Percentiles rank a stretch among this genome's conserved stretches.
Conservation (phyloP, 129 eudicot species). For the Gnaphalium uliginosum region DNA sequence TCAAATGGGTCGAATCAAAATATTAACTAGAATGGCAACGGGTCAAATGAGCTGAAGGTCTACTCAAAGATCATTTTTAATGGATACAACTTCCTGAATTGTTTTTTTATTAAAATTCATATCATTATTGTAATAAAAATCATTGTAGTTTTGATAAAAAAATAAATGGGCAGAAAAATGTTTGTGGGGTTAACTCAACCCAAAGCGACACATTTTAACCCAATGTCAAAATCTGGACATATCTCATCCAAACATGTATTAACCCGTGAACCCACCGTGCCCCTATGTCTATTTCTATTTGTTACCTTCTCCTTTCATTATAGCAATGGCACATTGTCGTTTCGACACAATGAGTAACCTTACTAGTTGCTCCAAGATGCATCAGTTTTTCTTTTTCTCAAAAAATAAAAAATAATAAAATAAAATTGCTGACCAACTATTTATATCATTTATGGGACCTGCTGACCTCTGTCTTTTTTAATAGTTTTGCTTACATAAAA, state of each 20-base stretch:
- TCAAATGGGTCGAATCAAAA: background rate
- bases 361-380: background rate
- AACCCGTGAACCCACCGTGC: background rate
- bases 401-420: conserved; percentile 26
- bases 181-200: background rate
- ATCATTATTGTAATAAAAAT: background rate
- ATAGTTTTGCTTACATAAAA: conserved; percentile 41
- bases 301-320: background rate
- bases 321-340: background rate
- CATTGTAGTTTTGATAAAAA: background rate
- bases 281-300: background rate
- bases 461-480: conserved; percentile 43
- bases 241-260: background rate
- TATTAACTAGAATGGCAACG: background rate
- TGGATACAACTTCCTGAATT: background rate
- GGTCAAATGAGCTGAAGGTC: background rate
- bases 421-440: conserved; percentile 46
- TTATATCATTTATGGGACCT: conserved; percentile 60
- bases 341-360: background rate
- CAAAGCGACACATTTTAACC: background rate
- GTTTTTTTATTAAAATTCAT: background rate
- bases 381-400: background rate
- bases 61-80: background rate
- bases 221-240: background rate
- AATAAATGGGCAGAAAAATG: background rate